Percentiles rank a stretch among this genome's conserved stretches.
These are phyloP conservation scores for Dryas octopetala DNA, from an alignment of 306 rosid species.

Conservation along the genomic window DNA sequence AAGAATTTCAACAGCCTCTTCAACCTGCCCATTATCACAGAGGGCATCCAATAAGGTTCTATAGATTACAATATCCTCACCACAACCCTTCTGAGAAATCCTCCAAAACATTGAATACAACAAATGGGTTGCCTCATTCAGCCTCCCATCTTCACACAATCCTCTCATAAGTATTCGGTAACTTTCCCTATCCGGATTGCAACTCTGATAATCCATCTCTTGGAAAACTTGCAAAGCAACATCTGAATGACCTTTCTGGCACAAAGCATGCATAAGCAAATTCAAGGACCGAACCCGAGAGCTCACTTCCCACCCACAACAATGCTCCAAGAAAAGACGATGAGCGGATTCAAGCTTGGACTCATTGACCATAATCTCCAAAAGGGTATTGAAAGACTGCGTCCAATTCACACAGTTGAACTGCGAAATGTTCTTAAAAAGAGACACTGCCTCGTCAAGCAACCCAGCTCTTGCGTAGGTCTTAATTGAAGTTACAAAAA, in stretches of 20 bases:
- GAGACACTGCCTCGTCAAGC: slow-evolving; percentile 32
- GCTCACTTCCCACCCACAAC: slow-evolving; percentile 39
- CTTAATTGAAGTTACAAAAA: slow-evolving; percentile 35
- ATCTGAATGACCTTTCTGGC: slow-evolving; percentile 36
- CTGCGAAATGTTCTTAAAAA: slow-evolving; percentile 32
- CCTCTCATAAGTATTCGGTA: slow-evolving; percentile 44
- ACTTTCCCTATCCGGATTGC: slow-evolving; percentile 38
- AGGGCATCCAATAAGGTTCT: slow-evolving; percentile 40
- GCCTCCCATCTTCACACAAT: slow-evolving; percentile 39
- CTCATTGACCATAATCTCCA: slow-evolving; percentile 41
- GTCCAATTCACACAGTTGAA: slow-evolving; percentile 49
- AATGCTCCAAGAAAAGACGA: slow-evolving; percentile 35
- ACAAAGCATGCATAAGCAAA: slow-evolving; percentile 35
- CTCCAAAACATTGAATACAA: slow-evolving; percentile 54
- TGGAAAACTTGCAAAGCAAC: slow-evolving; percentile 39
- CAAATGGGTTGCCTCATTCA: slow-evolving; percentile 43
- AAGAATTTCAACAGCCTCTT: slow-evolving; percentile 43
- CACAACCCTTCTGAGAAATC: slow-evolving; percentile 48
- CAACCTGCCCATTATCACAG: slow-evolving; percentile 36
- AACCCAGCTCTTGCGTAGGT: slow-evolving; percentile 37
- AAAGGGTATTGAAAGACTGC: slow-evolving; percentile 39
- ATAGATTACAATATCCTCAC: slow-evolving; percentile 42
- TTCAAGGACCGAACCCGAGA: slow-evolving; percentile 39
- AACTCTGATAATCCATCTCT: slow-evolving; percentile 42
- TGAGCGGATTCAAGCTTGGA: slow-evolving; percentile 35